These are phyloP conservation scores for Petunia axillaris DNA, from an alignment of 257 asterid species.

Conservation along the genomic window DNA sequence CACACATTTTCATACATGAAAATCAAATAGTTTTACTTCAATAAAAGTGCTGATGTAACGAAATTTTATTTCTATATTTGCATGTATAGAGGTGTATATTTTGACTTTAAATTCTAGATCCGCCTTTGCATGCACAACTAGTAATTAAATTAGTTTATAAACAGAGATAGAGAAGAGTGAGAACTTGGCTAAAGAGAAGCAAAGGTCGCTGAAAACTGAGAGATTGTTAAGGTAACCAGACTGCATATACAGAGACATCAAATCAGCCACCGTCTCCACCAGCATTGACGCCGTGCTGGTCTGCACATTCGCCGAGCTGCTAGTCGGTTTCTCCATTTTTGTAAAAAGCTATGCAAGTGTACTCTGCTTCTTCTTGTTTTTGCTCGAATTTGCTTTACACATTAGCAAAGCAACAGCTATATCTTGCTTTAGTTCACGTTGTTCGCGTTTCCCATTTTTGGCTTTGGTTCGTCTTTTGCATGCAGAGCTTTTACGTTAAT, in stretches of 20 bases:
- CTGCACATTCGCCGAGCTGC: not conserved
- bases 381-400: not conserved
- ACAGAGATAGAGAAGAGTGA: not conserved
- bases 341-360: not conserved
- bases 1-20: not conserved
- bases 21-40: not conserved
- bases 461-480: not conserved
- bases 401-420: not conserved
- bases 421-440: not conserved
- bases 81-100: not conserved
- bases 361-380: not conserved
- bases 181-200: conserved; percentile 28
- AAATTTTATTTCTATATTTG: not conserved
- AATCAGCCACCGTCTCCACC: not conserved
- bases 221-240: not conserved
- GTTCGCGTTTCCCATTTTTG: not conserved
- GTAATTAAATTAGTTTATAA: not conserved
- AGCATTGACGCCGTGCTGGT: conserved; percentile 14
- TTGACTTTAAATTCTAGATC: not conserved
- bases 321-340: not conserved
- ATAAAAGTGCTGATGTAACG: not conserved
- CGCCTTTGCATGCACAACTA: not conserved
- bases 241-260: conserved; percentile 2
- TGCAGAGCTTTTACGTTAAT: not conserved
- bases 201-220: not conserved